Conservation (phyloP, 306 rosid genomes). For the Pterocarpus santalinus region DNA sequence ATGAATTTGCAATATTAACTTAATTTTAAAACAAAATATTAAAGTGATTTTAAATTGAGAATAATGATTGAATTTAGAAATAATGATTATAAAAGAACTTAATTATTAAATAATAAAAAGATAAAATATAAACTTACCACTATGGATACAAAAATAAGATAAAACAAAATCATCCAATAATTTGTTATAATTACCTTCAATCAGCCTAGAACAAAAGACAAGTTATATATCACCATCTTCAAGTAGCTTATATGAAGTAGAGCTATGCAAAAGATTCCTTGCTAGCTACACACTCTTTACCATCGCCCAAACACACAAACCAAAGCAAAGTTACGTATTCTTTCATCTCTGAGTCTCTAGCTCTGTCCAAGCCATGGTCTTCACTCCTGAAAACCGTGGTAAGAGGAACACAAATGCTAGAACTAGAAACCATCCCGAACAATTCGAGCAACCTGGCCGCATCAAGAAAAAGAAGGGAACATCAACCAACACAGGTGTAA, state of each 20-base stretch:
- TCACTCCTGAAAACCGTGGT: slow-evolving; percentile 39
- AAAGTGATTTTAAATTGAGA: no score
- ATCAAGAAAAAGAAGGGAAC: slow-evolving; percentile 65
- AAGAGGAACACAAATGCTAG: slow-evolving; percentile 42
- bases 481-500: slow-evolving; percentile 37
- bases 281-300: slow-evolving; percentile 17
- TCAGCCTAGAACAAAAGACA: no score
- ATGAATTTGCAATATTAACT: no score
- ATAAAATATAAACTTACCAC: no score
- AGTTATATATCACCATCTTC: slow-evolving; percentile 24
- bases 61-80: no score
- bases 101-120: no score
- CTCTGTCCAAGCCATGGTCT: background rate
- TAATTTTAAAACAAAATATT: no score
- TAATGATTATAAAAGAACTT: no score
- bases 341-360: slow-evolving; percentile 46
- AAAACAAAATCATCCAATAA: no score
- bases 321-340: background rate
- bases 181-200: no score
- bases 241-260: slow-evolving; percentile 39
- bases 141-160: no score
- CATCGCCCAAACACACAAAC: no score
- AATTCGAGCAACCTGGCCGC: slow-evolving; percentile 47
- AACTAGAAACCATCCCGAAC: slow-evolving; percentile 34
- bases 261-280: slow-evolving; percentile 41